A percentile compares a stretch with the other conserved stretches of the same genome.
Evolutionary conservation across 441 rosid species (phyloP).

Genomic region (Populus hybrid): DNA sequence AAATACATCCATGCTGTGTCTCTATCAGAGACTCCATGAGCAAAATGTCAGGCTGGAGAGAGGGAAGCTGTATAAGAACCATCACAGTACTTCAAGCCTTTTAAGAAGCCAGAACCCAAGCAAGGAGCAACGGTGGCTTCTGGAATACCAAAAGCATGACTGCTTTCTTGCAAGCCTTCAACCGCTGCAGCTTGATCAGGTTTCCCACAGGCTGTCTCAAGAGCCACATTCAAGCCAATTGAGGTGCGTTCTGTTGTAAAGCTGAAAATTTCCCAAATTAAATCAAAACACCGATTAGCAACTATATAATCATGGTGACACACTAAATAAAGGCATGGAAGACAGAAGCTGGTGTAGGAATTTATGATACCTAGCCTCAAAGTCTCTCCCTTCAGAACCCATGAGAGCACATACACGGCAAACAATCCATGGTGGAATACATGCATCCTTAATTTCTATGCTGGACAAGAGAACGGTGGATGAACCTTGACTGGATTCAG

Average conservation of each 20-base stretch:
- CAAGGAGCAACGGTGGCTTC: slow-evolving; percentile 49
- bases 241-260: slow-evolving; percentile 66
- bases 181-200: slow-evolving; percentile 27
- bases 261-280: slow-evolving; percentile 39
- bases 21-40: no score
- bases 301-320: background rate
- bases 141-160: slow-evolving; percentile 36
- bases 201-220: slow-evolving; percentile 33
- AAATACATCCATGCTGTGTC: background rate
- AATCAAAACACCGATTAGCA: background rate
- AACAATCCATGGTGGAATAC: slow-evolving; percentile 86
- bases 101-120: slow-evolving; percentile 55
- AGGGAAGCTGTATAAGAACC: slow-evolving; percentile 60
- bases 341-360: slow-evolving; percentile 6
- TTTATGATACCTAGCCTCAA: slow-evolving; percentile 77
- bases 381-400: slow-evolving; percentile 52
- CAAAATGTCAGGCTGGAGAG: slow-evolving; percentile 44
- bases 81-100: slow-evolving; percentile 57
- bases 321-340: background rate
- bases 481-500: slow-evolving; percentile 25
- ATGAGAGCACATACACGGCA: slow-evolving; percentile 60
- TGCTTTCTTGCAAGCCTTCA: slow-evolving; percentile 33
- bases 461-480: slow-evolving; percentile 39
- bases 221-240: slow-evolving; percentile 68
- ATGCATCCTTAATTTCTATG: slow-evolving; percentile 65